Conservation (phyloP, 192 early-diverging fungal genomes). For the Linderina pennispora region DNA sequence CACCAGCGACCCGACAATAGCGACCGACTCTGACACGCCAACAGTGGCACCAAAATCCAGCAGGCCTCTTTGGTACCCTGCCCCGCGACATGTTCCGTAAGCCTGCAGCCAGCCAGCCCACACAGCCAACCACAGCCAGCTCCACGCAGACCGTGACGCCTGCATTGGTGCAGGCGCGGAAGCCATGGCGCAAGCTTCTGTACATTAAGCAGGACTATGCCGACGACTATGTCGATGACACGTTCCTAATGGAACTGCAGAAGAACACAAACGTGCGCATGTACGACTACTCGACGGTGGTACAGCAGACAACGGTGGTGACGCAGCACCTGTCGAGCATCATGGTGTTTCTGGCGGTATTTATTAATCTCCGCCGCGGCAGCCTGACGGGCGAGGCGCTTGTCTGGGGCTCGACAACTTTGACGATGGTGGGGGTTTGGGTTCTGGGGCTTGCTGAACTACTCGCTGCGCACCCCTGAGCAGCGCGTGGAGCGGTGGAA, state of each 20-base stretch:
- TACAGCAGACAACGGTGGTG: conserved; percentile 66
- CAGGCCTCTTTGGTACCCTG: no score
- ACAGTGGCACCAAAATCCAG: no score
- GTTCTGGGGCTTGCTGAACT: conserved; percentile 56
- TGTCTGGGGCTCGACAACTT: conserved; percentile 50
- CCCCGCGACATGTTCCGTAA: no score
- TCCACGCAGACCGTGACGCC: no score
- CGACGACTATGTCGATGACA: conserved; percentile 87
- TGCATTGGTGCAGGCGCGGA: conserved; percentile 7
- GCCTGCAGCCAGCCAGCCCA: no score
- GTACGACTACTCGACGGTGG: conserved; percentile 78
- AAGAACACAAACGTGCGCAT: conserved; percentile 85
- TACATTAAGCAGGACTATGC: conserved; percentile 86
- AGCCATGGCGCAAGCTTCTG: conserved; percentile 70
- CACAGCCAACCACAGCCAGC: background rate
- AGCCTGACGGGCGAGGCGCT: conserved; percentile 52
- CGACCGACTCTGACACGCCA: no score
- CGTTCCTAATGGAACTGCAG: conserved; percentile 81
- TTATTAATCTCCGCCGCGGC: conserved; percentile 64
- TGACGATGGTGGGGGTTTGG: conserved; percentile 61
- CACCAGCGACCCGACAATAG: background rate
- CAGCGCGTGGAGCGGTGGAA: conserved; percentile 33
- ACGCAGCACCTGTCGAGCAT: conserved; percentile 83
- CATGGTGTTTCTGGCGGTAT: conserved; percentile 84
- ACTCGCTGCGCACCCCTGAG: conserved; percentile 23